These are phyloP conservation scores for Podospora conica DNA, from an alignment of 495 filamentous ascomycete species.

Conservation along the genomic window DNA sequence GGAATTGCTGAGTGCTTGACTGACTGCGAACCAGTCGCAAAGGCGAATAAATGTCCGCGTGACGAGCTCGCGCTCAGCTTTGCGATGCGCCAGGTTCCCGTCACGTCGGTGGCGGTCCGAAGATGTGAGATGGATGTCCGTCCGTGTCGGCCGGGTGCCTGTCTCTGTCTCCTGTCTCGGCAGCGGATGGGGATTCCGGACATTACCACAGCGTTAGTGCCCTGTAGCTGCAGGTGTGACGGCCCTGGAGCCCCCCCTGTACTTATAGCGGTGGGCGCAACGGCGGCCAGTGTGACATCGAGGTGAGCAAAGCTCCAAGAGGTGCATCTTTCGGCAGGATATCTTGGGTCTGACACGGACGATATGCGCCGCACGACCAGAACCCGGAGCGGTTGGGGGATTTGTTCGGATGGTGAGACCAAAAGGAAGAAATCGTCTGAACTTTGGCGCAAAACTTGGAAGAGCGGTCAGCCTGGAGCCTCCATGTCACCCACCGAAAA, in stretches of 20 bases:
- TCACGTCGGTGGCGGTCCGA: background rate
- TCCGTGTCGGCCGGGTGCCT: background rate
- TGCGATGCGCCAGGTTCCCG: background rate
- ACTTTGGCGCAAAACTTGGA: background rate
- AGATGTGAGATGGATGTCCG: no score
- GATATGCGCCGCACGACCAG: constrained; percentile 5
- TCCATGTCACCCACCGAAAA: no score
- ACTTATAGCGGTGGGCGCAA: background rate
- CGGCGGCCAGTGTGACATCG: background rate
- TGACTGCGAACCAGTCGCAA: background rate
- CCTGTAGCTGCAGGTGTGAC: constrained; percentile 6
- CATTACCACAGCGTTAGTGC: constrained; percentile 2
- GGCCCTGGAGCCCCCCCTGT: background rate
- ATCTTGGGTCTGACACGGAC: constrained; percentile 14
- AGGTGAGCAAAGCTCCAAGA: background rate
- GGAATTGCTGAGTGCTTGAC: background rate
- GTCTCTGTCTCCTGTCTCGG: background rate
- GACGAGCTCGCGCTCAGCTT: background rate
- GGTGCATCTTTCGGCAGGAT: background rate
- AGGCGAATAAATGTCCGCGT: background rate
- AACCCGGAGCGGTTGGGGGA: background rate
- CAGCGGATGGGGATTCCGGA: constrained; percentile 7
- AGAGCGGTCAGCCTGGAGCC: constrained; percentile 2
- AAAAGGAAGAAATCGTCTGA: background rate
- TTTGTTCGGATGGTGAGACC: background rate